Conservation (phyloP, 2,329 filamentous ascomycete species). For the Clarireedia homoeocarpa region DNA sequence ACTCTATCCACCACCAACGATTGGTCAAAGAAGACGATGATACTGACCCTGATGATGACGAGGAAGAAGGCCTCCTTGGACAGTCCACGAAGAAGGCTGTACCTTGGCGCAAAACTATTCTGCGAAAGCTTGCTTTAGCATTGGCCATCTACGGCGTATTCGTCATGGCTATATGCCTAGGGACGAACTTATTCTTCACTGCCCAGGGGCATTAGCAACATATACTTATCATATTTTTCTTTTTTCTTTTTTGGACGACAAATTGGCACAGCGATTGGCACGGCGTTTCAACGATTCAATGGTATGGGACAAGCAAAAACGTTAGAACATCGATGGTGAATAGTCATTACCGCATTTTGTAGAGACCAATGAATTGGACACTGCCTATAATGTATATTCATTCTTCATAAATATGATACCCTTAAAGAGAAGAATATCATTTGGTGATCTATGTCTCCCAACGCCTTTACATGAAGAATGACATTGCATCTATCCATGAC, state of each 20-base stretch:
- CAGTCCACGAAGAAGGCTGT: background rate
- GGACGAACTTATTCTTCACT: conserved; percentile 71
- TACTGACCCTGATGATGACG: conserved; percentile 49
- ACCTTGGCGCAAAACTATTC: conserved; percentile 42
- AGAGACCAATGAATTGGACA: background rate
- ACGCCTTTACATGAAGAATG: background rate
- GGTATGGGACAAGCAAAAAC: background rate
- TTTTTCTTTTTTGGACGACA: background rate
- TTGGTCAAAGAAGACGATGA: conserved; percentile 89
- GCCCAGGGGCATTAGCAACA: conserved; percentile 44
- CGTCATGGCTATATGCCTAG: conserved; percentile 84
- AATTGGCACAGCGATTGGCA: conserved; percentile 2
- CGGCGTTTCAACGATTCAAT: background rate
- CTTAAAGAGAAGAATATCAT: background rate
- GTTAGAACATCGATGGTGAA: background rate
- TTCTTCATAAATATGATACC: background rate
- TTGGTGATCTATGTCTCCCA: background rate
- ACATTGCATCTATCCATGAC: too few relatives aligned
- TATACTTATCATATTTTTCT: background rate
- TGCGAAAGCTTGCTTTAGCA: conserved; percentile 66
- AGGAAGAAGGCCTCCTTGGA: conserved; percentile 30
- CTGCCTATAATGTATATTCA: background rate
- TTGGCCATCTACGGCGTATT: conserved; percentile 75
- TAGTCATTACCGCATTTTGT: background rate
- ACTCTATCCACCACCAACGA: conserved; percentile 77